Evolutionary conservation across 2,329 filamentous ascomycete genomes (phyloP), one percentile per base, ranked within the genome.

Genomic region (Fusarium domesticum): DNA sequence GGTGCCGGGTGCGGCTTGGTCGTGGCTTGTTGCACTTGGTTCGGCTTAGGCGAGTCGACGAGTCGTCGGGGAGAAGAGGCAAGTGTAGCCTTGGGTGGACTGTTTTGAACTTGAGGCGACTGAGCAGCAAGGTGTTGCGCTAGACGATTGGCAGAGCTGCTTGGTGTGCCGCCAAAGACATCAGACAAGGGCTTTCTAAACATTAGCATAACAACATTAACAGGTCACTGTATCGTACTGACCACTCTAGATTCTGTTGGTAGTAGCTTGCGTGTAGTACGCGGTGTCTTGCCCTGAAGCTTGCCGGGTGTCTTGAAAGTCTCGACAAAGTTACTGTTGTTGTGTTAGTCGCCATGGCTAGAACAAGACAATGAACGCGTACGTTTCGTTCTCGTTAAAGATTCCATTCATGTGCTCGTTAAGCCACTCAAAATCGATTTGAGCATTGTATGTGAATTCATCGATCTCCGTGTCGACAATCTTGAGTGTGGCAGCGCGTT

Each of bases 391-490:
- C 58, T 85, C 83, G 60, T 84, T 85, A 65, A 97, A 95, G 61
- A 98, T 89, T 52, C 95, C 89, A 38, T 83, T 82, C 92, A 98
- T 96, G 67, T 98, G 93, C 71, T 97, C 93, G 63, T 98, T 97
- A 59, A 98, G 75, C 93, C 93, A 98, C 65, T 97, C 91, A 62
- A 97, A 74, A 67, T 98, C 93, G 69, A 97, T 95, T 46, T 88
- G 83, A 50, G 89, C 91, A 20, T 90, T 89, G 70, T 88, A 97
- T 34, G 87, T 82, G 63, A 97, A 95, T 70, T 98, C 95, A 56
- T 97, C 92, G 42, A 88, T 80, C 67, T 97, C 93, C 43, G 89
- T 80, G 36, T 85, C 77, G 14, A 87, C 79, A 51, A 96, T 83
- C 54, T 87, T 80, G 42, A 83, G 73, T 12, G 89, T 84, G 60